Evolutionary conservation across 2,329 filamentous ascomycete genomes (phyloP).

Genomic region (Pseudocercospora vitis): DNA sequence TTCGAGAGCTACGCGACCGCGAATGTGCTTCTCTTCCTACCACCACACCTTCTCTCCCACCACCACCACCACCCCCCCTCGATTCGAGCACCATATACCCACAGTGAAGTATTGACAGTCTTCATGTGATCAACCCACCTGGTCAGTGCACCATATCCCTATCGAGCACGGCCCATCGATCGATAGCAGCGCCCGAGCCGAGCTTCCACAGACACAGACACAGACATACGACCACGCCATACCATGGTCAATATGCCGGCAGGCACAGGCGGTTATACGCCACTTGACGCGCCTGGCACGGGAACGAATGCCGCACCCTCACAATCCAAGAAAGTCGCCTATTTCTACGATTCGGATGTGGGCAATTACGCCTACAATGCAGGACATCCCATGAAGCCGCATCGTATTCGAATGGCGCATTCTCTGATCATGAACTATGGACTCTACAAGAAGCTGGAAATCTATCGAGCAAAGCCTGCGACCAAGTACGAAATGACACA

Average conservation of each 20-base stretch:
- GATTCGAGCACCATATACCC: too few species aligned
- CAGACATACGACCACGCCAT: neutral
- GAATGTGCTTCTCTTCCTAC: neutral
- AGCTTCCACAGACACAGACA: neutral
- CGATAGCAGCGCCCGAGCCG: neutral
- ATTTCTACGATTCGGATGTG: conserved; percentile 98
- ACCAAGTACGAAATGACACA: conserved; percentile 71
- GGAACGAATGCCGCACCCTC: conserved; percentile 50
- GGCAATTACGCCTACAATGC: conserved; percentile 95
- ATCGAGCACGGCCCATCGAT: too few species aligned
- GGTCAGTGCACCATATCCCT: too few species aligned
- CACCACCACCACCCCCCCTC: too few species aligned
- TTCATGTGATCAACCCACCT: too few species aligned
- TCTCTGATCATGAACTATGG: conserved; percentile 71
- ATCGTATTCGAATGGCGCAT: conserved; percentile 65
- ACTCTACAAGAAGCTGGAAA: conserved; percentile 72
- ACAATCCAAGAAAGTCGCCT: conserved; percentile 81
- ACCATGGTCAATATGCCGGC: conserved; percentile 47
- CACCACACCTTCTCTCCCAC: neutral
- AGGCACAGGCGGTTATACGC: conserved; percentile 40
- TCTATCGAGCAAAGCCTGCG: conserved; percentile 54
- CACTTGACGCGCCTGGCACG: conserved; percentile 53
- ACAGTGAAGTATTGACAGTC: too few species aligned
- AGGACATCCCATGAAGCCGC: conserved; percentile 67
- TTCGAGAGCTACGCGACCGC: conserved; percentile 4